Evolutionary conservation across 2,329 filamentous ascomycete genomes (phyloP), one percentile per base, ranked within the genome.

Genomic region (Fusarium sacchari): DNA sequence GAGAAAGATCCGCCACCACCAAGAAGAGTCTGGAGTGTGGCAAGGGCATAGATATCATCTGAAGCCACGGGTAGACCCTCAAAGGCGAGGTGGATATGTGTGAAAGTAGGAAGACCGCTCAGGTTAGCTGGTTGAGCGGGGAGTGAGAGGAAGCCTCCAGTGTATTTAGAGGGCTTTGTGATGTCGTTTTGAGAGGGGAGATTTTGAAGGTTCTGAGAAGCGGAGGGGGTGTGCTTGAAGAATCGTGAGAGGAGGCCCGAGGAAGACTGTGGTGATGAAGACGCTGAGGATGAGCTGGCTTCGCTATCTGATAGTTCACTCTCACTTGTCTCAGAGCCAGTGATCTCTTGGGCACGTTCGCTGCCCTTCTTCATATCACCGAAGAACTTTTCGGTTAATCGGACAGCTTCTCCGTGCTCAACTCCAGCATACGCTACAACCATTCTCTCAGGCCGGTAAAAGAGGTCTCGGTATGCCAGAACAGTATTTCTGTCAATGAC

Each of bases 1-100:
- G 94, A 97, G 86, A 99, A 99, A 63, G 95, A 98, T 30, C 96
- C 96, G 55, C 96, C 96, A 53, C 96, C 96, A 65, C 96, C 96
- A 39, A 99, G 93, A 15, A 99, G 92, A 3, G 95, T 98, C 83
- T 98, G 97, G 3, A 99, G 88, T 2, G 96, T 97, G 12, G 96
- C 96, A 49, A 98, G 91, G 24, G 96, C 95, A 84, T 98, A 99
- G 79, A 99, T 98, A 81, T 98, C 96, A 18, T 94, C 91, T 6
- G 93, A 96, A 28, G 90, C 91, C 79, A 99, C 96, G 59, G 96
- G 94, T 4, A 98, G 90, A 32, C 95, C 95, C 85, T 99, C 96
- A 78, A 99, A 98, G 65, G 95, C 95, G 75, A 99, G 89, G 85
- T 98, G 95, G 77, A 99, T 95, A 83, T 99, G 94, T 26, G 94